Base-by-base conservation (phyloP, 1,284 basidiomycete genomes). In the Athelia psychrophila region DNA sequence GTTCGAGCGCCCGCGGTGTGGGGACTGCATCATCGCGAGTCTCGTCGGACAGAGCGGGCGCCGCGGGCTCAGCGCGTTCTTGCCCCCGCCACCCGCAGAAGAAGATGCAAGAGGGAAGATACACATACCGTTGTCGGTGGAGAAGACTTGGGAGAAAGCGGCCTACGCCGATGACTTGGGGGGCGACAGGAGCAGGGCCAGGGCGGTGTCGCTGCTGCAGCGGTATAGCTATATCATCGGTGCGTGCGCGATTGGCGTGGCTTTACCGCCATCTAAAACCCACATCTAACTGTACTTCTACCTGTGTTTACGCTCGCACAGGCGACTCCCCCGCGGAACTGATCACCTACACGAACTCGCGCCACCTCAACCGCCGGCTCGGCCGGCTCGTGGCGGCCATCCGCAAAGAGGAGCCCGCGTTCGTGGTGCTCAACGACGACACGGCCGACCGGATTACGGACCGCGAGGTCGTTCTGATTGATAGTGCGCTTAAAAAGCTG, bases 341-440 rank as follows among this genome's bases (percentile, higher is more conserved):
- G 48, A 12, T 58, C 13, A 25, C 45, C 3, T 44, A 58, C 4
- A 47, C 46, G 13, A 51, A 53, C 13, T 12, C 22, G 10, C 10
- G 44, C 15, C n/a, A 18, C 38, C 16, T 22, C 6, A 5, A 9
- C 16, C 6, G 6, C 6, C 38, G 38, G 8, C 48, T 58, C 23
- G 20, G 16, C 1, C 22, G 35, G 32, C 49, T 60, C 3, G 48
- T 51, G n/a, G 32, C 53, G 12, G n/a, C 22, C 6, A 52, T 33
- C 10, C 54, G 47, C 46, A 27, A 49, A 5, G 36, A 49, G 35
- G 38, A 22, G n/a, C 6, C 6, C 8, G 56, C 56, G 25, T 53
- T 60, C 18, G 40, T 58, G 19, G 56, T 56, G 1, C 50, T 60
- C 19, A 60, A 60, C 36, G 58, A 60, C 50, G 56, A 60, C 25